Evolutionary conservation across 768 basidiomycete species (phyloP).

Genomic region (Mycena leptocephala): DNA sequence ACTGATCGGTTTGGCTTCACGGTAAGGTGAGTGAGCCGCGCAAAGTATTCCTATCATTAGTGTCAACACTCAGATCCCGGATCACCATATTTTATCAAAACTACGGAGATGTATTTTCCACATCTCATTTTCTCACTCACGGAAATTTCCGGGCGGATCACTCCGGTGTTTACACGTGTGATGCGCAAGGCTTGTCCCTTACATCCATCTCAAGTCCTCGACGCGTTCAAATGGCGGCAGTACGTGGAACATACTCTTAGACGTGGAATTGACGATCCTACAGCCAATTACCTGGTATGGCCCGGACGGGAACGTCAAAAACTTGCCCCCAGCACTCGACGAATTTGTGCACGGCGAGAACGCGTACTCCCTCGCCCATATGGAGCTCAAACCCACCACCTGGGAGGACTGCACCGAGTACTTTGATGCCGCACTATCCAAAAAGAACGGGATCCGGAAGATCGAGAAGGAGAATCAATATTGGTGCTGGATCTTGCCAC

Average conservation of each 20-base stretch:
- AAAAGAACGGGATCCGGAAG: neutral
- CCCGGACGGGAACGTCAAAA: constrained; percentile 12
- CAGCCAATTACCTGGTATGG: constrained; percentile 20
- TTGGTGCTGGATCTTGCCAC: constrained; percentile 20
- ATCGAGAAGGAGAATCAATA: constrained; percentile 16
- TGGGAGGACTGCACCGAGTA: constrained; percentile 14
- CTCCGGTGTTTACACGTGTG: too few species aligned
- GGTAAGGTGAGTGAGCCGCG: too few species aligned
- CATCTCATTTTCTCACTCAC: too few species aligned
- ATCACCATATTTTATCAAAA: too few species aligned
- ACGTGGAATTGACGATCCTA: neutral
- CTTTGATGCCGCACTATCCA: neutral
- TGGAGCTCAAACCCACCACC: constrained; percentile 15
- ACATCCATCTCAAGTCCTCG: too few species aligned
- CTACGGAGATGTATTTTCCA: too few species aligned
- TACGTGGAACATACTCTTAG: neutral
- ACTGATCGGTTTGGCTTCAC: too few species aligned
- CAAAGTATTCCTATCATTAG: too few species aligned
- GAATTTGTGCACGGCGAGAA: constrained; percentile 26
- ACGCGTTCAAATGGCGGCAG: neutral
- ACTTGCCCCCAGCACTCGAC: constrained; percentile 4
- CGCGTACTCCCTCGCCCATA: constrained; percentile 15
- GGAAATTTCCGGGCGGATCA: too few species aligned
- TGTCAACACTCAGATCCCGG: too few species aligned
- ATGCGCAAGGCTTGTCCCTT: too few species aligned